Evolutionary conservation across 164 flowering plant species (phyloP).

Genomic region (Magnolia sinica): DNA sequence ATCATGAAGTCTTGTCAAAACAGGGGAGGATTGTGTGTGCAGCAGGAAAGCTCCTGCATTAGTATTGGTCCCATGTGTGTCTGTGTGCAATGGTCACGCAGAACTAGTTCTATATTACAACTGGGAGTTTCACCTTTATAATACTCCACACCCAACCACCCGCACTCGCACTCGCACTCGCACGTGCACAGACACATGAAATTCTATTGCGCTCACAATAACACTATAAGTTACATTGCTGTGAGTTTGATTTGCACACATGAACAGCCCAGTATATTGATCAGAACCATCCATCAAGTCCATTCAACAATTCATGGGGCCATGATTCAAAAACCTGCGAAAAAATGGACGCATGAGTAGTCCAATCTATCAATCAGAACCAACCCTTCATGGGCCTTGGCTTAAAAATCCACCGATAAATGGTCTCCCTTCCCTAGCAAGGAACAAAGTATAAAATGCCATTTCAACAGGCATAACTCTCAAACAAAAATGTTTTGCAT

Average conservation of each 20-base stretch:
- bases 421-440: not conserved
- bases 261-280: not conserved
- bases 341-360: not conserved
- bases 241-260: not conserved
- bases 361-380: not conserved
- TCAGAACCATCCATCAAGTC: not conserved
- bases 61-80: too few relatives aligned
- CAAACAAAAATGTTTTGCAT: constrained; percentile 1
- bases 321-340: not conserved
- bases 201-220: not conserved
- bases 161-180: not conserved
- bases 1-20: too few relatives aligned
- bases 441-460: not conserved
- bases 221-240: not conserved
- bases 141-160: not conserved
- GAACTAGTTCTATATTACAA: too few relatives aligned
- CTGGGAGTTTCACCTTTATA: not conserved
- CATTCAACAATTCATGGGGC: not conserved
- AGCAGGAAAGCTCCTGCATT: too few relatives aligned
- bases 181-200: not conserved
- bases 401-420: not conserved
- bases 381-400: not conserved
- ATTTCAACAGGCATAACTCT: not conserved
- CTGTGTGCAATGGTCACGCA: too few relatives aligned
- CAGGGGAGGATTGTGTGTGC: too few relatives aligned